These are phyloP conservation scores for Pelargonium australe DNA, from an alignment of 441 rosid genomes.

Conservation along the genomic window DNA sequence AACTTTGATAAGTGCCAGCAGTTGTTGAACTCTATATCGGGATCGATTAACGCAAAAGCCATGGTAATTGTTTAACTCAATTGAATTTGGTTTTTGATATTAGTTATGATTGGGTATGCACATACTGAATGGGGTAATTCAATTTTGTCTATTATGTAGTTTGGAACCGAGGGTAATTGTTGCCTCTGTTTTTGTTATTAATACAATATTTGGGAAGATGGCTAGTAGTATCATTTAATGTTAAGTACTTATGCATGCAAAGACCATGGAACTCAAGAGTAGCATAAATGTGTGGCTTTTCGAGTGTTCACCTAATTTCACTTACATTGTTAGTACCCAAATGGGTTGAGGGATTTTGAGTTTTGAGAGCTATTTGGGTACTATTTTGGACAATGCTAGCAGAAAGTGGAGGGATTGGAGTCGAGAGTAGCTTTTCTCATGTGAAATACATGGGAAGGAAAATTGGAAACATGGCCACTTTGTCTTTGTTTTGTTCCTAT, in stretches of 20 bases:
- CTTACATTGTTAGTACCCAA: not conserved
- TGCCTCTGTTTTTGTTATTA: not conserved
- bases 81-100: not conserved
- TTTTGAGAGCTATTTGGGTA: not conserved
- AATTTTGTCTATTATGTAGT: not conserved
- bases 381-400: not conserved
- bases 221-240: too few species aligned
- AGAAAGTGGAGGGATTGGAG: too few species aligned
- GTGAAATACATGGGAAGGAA: too few species aligned
- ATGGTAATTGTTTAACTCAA: constrained; percentile 38
- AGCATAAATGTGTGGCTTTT: not conserved
- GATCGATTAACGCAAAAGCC: constrained; percentile 52
- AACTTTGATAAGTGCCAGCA: constrained; percentile 93
- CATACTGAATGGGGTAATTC: not conserved
- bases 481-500: too few species aligned
- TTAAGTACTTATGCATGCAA: too few species aligned
- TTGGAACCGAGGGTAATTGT: not conserved
- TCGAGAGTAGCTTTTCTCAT: too few species aligned
- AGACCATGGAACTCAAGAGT: not conserved
- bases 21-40: constrained; percentile 68
- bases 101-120: not conserved
- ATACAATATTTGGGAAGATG: not conserved
- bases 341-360: not conserved
- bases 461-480: too few species aligned
- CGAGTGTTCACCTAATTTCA: not conserved